Evolutionary conservation across 305 asterid genomes (phyloP).

Genomic region (Fraxinus nigra): DNA sequence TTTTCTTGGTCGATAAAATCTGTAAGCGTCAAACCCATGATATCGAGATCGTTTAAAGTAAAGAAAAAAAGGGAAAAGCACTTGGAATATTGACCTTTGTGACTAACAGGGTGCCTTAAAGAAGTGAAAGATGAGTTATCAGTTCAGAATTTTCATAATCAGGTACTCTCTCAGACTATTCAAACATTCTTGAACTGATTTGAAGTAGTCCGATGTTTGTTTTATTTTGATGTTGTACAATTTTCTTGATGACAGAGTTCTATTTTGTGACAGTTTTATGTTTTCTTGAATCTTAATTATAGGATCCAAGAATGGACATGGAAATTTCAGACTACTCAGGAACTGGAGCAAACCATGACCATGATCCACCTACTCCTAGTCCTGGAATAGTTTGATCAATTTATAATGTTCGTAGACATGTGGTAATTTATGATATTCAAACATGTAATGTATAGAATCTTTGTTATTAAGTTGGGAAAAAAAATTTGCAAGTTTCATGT

Average conservation of each 20-base stretch:
- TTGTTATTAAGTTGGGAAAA: background rate
- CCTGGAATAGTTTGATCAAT: background rate
- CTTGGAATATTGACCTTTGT: background rate
- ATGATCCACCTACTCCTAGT: conserved; percentile 10
- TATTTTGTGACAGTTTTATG: background rate
- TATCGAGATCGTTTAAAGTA: background rate
- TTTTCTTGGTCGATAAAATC: background rate
- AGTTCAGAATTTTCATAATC: background rate
- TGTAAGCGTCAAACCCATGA: background rate
- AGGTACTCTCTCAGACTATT: background rate
- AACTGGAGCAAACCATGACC: conserved; percentile 25
- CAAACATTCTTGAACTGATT: background rate
- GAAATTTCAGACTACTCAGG: conserved; percentile 20
- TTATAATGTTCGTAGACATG: background rate
- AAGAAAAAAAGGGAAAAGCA: background rate
- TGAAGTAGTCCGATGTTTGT: background rate
- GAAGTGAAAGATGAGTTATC: background rate
- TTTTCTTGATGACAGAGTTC: background rate
- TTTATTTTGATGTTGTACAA: background rate
- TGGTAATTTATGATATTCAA: background rate
- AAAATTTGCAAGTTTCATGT: background rate
- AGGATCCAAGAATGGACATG: conserved; percentile 15
- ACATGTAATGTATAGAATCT: background rate
- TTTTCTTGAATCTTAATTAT: background rate
- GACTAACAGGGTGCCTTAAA: background rate